Conservation (phyloP, 306 rosid genomes). For the Quercus rubra region DNA sequence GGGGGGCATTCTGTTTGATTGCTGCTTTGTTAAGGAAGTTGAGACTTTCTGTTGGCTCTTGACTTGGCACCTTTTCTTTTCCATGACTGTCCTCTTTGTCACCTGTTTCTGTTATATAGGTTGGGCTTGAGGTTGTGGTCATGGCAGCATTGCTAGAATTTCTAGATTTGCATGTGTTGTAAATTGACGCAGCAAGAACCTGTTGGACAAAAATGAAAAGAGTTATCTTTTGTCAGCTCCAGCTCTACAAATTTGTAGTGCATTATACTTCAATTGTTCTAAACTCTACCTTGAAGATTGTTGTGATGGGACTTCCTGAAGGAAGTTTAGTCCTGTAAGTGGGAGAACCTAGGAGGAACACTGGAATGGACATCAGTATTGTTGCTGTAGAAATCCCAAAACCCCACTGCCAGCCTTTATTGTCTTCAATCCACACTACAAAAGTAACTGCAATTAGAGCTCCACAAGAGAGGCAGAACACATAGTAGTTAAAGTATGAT, state of each 20-base stretch:
- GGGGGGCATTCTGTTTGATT: conserved; percentile 34
- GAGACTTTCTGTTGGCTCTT: conserved; percentile 41
- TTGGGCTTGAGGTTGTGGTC: conserved; percentile 37
- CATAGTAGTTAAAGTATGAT: conserved; percentile 68
- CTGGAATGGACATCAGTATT: conserved; percentile 62
- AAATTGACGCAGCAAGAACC: conserved; percentile 71
- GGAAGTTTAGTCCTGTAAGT: conserved; percentile 67
- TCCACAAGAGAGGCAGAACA: conserved; percentile 72
- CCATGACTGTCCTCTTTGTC: conserved; percentile 21
- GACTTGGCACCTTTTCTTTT: conserved; percentile 13
- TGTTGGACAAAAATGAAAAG: conserved; percentile 25
- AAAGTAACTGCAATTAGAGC: conserved; percentile 73
- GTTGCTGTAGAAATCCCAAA: conserved; percentile 60
- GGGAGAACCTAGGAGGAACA: conserved; percentile 66
- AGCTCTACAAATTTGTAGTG: neutral
- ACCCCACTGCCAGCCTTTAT: conserved; percentile 89
- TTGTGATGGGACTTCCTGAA: conserved; percentile 64
- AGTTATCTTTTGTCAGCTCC: neutral
- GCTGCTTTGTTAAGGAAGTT: conserved; percentile 52
- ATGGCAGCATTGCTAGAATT: conserved; percentile 39
- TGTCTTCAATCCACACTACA: conserved; percentile 89
- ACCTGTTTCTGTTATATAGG: conserved; percentile 15
- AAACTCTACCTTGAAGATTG: conserved; percentile 57
- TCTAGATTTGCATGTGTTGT: conserved; percentile 25
- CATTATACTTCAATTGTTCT: neutral